These are phyloP conservation scores for Phaffia tasmanica DNA, from an alignment of 768 basidiomycete genomes.

Conservation along the genomic window DNA sequence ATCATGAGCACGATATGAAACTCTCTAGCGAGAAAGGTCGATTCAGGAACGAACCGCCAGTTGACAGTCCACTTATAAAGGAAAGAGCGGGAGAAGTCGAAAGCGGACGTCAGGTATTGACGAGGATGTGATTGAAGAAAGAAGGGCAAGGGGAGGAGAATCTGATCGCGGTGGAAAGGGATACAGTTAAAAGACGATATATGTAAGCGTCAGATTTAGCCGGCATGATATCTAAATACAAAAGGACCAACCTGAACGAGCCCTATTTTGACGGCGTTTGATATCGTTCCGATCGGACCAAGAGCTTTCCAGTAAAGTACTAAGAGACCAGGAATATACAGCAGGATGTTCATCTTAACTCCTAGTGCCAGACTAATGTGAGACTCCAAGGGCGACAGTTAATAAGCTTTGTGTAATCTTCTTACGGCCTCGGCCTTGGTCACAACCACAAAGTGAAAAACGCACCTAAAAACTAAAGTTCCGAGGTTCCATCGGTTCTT, in stretches of 20 bases:
- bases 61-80: slow-evolving; percentile 97
- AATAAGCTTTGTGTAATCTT: not conserved
- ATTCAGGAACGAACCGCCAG: slow-evolving; percentile 76
- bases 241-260: slow-evolving; percentile 52
- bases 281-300: slow-evolving; percentile 31
- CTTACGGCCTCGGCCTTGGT: not conserved
- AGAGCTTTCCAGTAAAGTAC: slow-evolving; percentile 66
- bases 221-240: slow-evolving; percentile 43
- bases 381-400: not conserved
- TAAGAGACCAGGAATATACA: slow-evolving; percentile 80
- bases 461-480: slow-evolving; percentile 62
- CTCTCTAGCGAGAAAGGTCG: slow-evolving; percentile 55
- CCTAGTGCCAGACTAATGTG: slow-evolving; percentile 64
- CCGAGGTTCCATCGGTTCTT: slow-evolving; percentile 52
- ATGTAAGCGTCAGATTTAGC: not conserved
- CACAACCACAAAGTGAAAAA: not conserved
- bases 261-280: slow-evolving; percentile 31
- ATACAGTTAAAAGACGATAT: not conserved
- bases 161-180: slow-evolving; percentile 43
- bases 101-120: slow-evolving; percentile 64
- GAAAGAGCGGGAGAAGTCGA: slow-evolving; percentile 78
- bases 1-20: slow-evolving; percentile 56
- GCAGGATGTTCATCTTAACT: slow-evolving; percentile 84
- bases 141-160: slow-evolving; percentile 59
- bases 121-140: slow-evolving; percentile 45